These are phyloP conservation scores for Phytophthora citricola DNA, from an alignment of 352 stramenopile species.

Conservation along the genomic window DNA sequence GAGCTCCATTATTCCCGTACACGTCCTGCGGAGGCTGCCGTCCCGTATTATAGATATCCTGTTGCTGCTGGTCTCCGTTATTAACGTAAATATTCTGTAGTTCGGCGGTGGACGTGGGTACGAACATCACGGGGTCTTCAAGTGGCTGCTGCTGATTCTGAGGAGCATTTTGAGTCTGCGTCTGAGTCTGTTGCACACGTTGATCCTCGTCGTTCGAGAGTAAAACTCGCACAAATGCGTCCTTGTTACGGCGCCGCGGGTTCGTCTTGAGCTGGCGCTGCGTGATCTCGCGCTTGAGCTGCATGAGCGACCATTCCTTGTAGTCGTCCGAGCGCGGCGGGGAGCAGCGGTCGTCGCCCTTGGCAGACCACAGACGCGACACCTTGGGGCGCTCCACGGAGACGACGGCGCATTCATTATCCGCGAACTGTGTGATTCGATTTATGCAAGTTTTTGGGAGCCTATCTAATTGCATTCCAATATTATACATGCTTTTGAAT, in stretches of 20 bases:
- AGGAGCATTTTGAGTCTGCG: constrained; percentile 6
- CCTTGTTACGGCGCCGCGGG: constrained; percentile 51
- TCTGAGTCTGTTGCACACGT: neutral
- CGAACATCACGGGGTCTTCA: constrained; percentile 28
- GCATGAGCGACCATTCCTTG: constrained; percentile 55
- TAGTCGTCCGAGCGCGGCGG: constrained; percentile 62
- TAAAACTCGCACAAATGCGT: constrained; percentile 50
- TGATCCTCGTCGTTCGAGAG: constrained; percentile 36
- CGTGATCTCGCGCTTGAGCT: constrained; percentile 64
- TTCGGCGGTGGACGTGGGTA: constrained; percentile 22
- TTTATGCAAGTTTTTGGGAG: neutral
- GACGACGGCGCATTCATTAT: constrained; percentile 34
- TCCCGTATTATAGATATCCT: constrained; percentile 17
- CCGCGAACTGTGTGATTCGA: neutral
- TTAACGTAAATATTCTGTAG: constrained; percentile 31
- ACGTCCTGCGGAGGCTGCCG: constrained; percentile 8
- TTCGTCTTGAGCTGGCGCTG: constrained; percentile 57
- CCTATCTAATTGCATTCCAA: neutral
- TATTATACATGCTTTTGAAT: neutral
- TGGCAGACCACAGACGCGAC: constrained; percentile 52
- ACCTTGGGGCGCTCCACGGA: constrained; percentile 35
- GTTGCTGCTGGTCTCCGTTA: constrained; percentile 25
- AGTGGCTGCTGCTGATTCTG: constrained; percentile 19
- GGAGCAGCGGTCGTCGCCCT: constrained; percentile 48
- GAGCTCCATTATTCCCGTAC: constrained; percentile 5